phyloP scores from a whole-genome alignment of 345 rosid genomes.

The Eucalyptus erythrocorys region DNA sequence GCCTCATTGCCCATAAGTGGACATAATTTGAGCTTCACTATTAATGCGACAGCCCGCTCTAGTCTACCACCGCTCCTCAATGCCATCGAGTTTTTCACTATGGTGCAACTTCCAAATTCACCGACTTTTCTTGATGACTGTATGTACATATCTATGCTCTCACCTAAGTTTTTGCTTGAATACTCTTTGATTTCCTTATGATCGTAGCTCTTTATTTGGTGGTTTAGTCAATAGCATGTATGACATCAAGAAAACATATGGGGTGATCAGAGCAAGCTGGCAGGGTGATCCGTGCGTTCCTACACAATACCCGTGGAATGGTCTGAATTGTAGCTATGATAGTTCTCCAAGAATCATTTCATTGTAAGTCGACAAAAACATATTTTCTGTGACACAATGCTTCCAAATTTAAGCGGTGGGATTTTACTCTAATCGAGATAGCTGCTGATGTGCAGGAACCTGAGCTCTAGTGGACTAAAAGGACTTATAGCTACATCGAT shows the following conservation, averaged over 20 bases:
- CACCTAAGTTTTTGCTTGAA: not conserved
- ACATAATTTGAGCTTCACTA: not conserved
- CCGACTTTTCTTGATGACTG: not conserved
- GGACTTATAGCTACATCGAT: conserved; percentile 29
- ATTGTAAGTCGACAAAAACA: not conserved
- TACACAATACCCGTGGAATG: not conserved
- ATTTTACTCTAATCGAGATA: not conserved
- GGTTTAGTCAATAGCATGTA: conserved; percentile 17
- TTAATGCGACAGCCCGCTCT: not conserved
- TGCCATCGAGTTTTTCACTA: conserved; percentile 18
- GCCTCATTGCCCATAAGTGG: not conserved
- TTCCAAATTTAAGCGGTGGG: too few species aligned
- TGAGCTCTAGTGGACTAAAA: conserved; percentile 32
- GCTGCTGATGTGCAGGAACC: conserved; percentile 17
- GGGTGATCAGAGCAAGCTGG: not conserved
- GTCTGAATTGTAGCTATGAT: not conserved
- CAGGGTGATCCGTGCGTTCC: conserved; percentile 25
- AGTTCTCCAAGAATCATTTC: not conserved
- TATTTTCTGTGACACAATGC: too few species aligned
- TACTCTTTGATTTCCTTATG: not conserved
- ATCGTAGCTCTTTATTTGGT: not conserved
- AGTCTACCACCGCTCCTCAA: conserved; percentile 24
- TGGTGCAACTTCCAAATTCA: conserved; percentile 1
- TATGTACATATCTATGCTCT: not conserved
- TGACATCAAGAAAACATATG: not conserved